Evolutionary conservation across 345 rosid genomes (phyloP), one percentile per base, ranked within the genome.

Genomic region (Acer yangbiense): DNA sequence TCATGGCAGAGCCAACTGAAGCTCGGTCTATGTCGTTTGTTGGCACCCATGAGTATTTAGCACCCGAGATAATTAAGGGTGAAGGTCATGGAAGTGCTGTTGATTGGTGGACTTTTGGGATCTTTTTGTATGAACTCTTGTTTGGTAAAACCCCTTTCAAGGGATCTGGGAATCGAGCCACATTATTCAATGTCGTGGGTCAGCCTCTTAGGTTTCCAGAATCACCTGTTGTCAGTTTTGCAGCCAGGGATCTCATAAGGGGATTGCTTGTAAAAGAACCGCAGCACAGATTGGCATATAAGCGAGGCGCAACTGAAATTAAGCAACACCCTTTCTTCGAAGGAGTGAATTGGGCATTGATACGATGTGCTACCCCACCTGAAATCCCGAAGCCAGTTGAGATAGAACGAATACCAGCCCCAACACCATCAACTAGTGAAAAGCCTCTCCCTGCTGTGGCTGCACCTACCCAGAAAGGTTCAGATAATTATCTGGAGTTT

Each of bases 31-130:
- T 94, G 98, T 94, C 98, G 5, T 94, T 94, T 80, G 97, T 92
- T 20, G 98, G 98, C 76, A 94, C 97, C 63, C 98, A 92, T 2
- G 95, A 94, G 80, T 92, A 94, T 82, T 88, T 94, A 78, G 98
- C 98, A 25, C 97, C 94, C 0, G 98, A 94, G 89, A 94, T 94
- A 48, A 93, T 94, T 29, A 90, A 92, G 81, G 98, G 98, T 3
- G 98, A 92, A 87, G 98, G 98, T 71, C 97, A 94, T 83, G 98
- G 98, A 74, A 92, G 96, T 82, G 98, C 98, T 2, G 98, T 94
- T 12, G 98, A 94, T 78, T 94, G 98, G 98, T 94, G 98, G 98
- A 94, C 97, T 74, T 91, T 85, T 78, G 97, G 98, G 74, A 94
- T 92, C 72, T 92, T 94, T 81, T 83, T 94, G 11, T 92, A 89